phyloP scores from a whole-genome alignment of 768 basidiomycete genomes.

The Tulasnella sp. region DNA sequence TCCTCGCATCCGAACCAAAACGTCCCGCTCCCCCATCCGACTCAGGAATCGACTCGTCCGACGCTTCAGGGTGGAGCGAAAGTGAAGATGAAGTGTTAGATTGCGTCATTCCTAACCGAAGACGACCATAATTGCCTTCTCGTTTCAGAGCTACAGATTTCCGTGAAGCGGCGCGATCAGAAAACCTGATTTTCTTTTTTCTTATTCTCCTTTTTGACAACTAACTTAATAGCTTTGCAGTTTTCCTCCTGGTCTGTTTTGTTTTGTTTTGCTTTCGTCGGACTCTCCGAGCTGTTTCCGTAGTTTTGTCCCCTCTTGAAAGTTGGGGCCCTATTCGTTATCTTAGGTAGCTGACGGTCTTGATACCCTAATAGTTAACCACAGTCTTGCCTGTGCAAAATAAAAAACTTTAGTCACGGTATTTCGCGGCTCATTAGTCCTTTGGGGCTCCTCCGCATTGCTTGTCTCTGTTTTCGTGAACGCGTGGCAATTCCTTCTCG shows the following conservation, averaged over 20 bases:
- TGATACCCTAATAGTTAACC: neutral
- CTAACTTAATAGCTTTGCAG: neutral
- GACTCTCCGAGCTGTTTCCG: neutral
- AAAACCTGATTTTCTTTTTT: neutral
- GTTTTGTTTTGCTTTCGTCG: neutral
- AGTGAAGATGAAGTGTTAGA: neutral
- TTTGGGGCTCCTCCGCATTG: neutral
- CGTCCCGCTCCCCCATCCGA: neutral
- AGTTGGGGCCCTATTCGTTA: neutral
- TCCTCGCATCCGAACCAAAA: neutral
- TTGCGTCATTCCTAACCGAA: neutral
- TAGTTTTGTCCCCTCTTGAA: neutral
- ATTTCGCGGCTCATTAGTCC: too few species aligned
- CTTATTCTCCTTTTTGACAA: neutral
- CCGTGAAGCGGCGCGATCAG: neutral
- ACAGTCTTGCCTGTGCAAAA: neutral
- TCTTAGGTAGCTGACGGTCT: neutral
- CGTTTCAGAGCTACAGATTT: neutral
- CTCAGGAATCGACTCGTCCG: neutral
- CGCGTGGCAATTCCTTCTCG: neutral
- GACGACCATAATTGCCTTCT: neutral
- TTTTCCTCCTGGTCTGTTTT: neutral
- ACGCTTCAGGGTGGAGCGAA: neutral
- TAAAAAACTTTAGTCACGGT: too few species aligned
- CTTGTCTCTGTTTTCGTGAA: neutral